These are phyloP conservation scores for Aegilops longissima DNA, from an alignment of 176 grass and related monocot genomes.

Conservation along the genomic window DNA sequence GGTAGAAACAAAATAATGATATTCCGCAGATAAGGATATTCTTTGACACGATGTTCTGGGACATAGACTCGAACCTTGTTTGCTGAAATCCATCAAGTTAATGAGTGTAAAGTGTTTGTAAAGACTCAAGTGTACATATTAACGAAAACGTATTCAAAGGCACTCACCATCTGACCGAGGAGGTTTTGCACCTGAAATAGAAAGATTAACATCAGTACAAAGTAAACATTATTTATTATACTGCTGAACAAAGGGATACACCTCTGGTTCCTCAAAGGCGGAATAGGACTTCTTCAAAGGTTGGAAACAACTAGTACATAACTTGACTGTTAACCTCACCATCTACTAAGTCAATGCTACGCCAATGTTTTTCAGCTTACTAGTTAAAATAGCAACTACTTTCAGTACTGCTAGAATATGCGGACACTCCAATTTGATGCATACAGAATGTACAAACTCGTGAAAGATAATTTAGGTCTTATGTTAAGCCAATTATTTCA, in stretches of 20 bases:
- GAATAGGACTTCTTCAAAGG: neutral
- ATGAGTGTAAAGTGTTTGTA: conserved; percentile 21
- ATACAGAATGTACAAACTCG: neutral
- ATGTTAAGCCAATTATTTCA: neutral
- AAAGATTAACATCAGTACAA: conserved; percentile 17
- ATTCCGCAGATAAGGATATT: conserved; percentile 79
- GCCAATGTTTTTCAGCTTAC: neutral
- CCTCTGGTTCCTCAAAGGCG: neutral
- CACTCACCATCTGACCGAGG: conserved; percentile 85
- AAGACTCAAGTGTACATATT: neutral
- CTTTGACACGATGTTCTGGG: conserved; percentile 77
- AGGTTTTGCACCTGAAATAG: conserved; percentile 92
- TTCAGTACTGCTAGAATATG: neutral
- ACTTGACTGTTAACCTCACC: neutral
- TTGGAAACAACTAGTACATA: conserved; percentile 10
- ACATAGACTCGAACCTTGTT: conserved; percentile 93
- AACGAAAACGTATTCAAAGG: conserved; percentile 19
- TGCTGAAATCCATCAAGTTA: conserved; percentile 63
- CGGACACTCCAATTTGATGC: neutral
- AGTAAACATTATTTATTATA: neutral
- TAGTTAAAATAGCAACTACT: conserved; percentile 4
- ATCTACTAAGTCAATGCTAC: neutral
- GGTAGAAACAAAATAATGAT: conserved; percentile 22
- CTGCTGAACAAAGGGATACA: neutral
- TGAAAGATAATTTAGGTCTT: neutral